These are phyloP conservation scores for Fagus sylvatica DNA, from an alignment of 306 rosid genomes.

Conservation along the genomic window DNA sequence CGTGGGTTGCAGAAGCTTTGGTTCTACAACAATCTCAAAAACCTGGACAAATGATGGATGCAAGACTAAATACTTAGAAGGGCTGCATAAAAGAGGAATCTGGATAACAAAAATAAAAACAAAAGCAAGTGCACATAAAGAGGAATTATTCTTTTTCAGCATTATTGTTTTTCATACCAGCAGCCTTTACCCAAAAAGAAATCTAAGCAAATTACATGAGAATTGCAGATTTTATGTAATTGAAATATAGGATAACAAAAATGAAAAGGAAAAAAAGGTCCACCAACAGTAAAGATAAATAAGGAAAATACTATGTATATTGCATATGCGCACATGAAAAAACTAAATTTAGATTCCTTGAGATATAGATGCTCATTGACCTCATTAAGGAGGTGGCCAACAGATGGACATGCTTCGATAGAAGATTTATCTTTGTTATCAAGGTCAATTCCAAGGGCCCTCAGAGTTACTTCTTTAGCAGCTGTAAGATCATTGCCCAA, in stretches of 20 bases:
- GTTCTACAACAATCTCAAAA: constrained; percentile 84
- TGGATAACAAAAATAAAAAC: constrained; percentile 13
- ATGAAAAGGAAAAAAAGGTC: background rate
- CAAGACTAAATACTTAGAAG: constrained; percentile 21
- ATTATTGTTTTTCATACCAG: constrained; percentile 9
- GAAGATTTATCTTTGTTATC: constrained; percentile 70
- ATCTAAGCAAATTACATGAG: constrained; percentile 16
- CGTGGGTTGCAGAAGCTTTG: constrained; percentile 93
- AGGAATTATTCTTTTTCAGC: background rate
- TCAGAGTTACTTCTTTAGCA: constrained; percentile 66
- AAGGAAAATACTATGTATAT: background rate
- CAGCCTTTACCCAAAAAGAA: constrained; percentile 4
- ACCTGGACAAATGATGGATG: constrained; percentile 50
- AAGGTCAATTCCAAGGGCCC: constrained; percentile 55
- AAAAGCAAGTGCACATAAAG: constrained; percentile 4
- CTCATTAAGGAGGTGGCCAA: constrained; percentile 87
- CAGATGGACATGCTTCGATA: constrained; percentile 68
- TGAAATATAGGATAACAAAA: background rate
- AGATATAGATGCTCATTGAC: constrained; percentile 41
- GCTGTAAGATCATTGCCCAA: constrained; percentile 61
- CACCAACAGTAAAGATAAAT: background rate
- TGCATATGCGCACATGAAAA: background rate
- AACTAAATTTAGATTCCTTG: background rate
- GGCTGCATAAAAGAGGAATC: constrained; percentile 17
- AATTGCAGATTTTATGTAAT: background rate